Conservation (phyloP, 441 rosid genomes). For the Eruca vesicaria region DNA sequence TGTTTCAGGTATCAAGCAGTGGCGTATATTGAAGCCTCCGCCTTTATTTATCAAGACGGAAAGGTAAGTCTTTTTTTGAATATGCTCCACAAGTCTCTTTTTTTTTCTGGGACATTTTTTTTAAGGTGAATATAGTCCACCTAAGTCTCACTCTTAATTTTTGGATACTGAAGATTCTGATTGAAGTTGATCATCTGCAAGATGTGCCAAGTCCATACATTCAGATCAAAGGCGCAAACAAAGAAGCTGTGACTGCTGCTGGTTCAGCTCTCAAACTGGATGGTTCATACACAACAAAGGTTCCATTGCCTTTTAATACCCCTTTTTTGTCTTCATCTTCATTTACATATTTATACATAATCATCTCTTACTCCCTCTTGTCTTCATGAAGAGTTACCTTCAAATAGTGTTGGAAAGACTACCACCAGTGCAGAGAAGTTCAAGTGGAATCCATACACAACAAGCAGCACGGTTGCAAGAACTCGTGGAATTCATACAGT, state of each 20-base stretch:
- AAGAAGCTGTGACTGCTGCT: conserved; percentile 92
- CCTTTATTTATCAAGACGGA: conserved; percentile 94
- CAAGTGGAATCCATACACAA: conserved; percentile 70
- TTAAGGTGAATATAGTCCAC: not conserved
- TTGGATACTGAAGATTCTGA: conserved; percentile 58
- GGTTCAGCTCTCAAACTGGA: conserved; percentile 87
- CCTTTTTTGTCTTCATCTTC: not conserved
- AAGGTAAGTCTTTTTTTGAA: conserved; percentile 48
- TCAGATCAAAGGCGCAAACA: conserved; percentile 96
- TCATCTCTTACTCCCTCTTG: not conserved
- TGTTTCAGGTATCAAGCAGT: conserved; percentile 90
- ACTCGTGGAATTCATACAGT: conserved; percentile 86
- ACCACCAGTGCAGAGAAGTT: conserved; percentile 69
- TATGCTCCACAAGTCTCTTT: not conserved
- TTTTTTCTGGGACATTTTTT: not conserved
- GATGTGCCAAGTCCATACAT: conserved; percentile 76
- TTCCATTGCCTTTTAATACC: conserved; percentile 25
- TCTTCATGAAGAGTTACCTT: conserved; percentile 65
- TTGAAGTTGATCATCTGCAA: conserved; percentile 95
- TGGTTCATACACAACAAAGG: conserved; percentile 98
- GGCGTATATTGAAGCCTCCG: conserved; percentile 96
- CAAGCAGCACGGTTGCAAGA: conserved; percentile 92
- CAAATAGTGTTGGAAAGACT: conserved; percentile 87
- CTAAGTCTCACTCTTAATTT: conserved; percentile 14
- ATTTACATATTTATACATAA: not conserved